phyloP scores from a whole-genome alignment of 768 basidiomycete genomes.

The Naganishia vishniacii region DNA sequence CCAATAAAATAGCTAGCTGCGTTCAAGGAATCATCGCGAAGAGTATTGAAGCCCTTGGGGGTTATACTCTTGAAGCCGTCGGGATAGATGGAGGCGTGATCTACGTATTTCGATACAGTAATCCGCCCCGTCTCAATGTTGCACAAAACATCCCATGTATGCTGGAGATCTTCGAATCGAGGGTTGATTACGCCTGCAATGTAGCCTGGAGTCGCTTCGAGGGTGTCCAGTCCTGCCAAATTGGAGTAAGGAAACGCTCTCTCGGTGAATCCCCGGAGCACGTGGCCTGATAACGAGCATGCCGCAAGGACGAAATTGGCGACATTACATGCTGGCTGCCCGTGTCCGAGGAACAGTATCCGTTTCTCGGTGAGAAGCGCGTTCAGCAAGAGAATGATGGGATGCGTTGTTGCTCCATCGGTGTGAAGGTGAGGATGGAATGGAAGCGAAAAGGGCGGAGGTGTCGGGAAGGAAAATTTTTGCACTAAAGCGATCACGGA shows the following conservation, averaged over 20 bases:
- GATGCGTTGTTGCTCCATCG: slow-evolving; percentile 80
- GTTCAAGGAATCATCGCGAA: neutral
- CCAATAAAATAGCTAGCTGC: neutral
- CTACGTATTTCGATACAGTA: slow-evolving; percentile 77
- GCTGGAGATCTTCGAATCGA: slow-evolving; percentile 77
- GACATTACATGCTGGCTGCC: slow-evolving; percentile 80
- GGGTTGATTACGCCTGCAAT: slow-evolving; percentile 98
- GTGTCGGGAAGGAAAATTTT: slow-evolving; percentile 63
- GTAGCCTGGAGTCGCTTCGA: slow-evolving; percentile 77
- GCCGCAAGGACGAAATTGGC: slow-evolving; percentile 88
- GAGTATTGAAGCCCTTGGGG: neutral
- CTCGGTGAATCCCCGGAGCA: slow-evolving; percentile 76
- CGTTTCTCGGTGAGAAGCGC: slow-evolving; percentile 90
- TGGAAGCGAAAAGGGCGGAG: slow-evolving; percentile 56
- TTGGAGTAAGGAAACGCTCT: slow-evolving; percentile 94
- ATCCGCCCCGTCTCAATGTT: slow-evolving; percentile 83
- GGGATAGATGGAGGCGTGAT: neutral
- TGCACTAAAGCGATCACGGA: slow-evolving; percentile 85
- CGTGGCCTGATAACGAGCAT: slow-evolving; percentile 78
- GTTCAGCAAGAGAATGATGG: slow-evolving; percentile 92
- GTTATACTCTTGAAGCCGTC: slow-evolving; percentile 30
- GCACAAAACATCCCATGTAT: slow-evolving; percentile 83
- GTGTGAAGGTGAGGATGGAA: slow-evolving; percentile 90
- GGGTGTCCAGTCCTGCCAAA: slow-evolving; percentile 71
- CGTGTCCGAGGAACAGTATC: slow-evolving; percentile 91